These are phyloP conservation scores for Zanthoxylum bungeanum DNA, from an alignment of 345 rosid genomes.

Conservation along the genomic window DNA sequence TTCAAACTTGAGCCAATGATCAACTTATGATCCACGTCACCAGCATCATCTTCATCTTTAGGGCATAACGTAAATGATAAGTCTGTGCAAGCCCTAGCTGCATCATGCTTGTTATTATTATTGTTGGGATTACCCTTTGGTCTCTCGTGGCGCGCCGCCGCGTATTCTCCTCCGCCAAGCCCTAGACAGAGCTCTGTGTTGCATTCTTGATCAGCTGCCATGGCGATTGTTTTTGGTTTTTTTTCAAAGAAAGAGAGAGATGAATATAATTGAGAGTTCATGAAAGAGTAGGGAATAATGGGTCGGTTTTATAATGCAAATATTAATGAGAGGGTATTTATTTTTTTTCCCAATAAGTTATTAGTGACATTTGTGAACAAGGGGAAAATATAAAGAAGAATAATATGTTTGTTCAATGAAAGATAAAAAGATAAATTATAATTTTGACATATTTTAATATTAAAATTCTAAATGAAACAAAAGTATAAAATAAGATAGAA, in stretches of 20 bases:
- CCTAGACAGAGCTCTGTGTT: constrained; percentile 30
- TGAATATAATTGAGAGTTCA: background rate
- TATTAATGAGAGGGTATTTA: background rate
- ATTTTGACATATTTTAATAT: too few relatives aligned
- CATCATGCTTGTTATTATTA: background rate
- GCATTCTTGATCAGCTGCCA: constrained; percentile 25
- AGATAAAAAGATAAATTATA: too few relatives aligned
- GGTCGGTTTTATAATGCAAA: constrained; percentile 9
- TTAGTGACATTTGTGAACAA: too few relatives aligned
- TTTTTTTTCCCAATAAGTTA: constrained; percentile 4
- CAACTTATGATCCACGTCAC: background rate
- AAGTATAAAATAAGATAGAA: too few relatives aligned
- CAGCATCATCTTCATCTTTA: background rate
- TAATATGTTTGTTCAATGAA: too few relatives aligned
- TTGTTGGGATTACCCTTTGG: background rate
- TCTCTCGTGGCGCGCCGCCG: background rate
- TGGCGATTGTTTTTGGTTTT: background rate
- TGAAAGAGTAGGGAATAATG: background rate
- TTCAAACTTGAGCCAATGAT: too few relatives aligned
- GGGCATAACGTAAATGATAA: constrained; percentile 27
- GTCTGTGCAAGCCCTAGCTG: constrained; percentile 16
- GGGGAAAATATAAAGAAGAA: too few relatives aligned
- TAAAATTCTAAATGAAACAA: too few relatives aligned
- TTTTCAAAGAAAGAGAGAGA: background rate
- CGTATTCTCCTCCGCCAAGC: constrained; percentile 8